phyloP scores from a whole-genome alignment of 78 protist genomes.

The Salpingoeca rosetta region DNA sequence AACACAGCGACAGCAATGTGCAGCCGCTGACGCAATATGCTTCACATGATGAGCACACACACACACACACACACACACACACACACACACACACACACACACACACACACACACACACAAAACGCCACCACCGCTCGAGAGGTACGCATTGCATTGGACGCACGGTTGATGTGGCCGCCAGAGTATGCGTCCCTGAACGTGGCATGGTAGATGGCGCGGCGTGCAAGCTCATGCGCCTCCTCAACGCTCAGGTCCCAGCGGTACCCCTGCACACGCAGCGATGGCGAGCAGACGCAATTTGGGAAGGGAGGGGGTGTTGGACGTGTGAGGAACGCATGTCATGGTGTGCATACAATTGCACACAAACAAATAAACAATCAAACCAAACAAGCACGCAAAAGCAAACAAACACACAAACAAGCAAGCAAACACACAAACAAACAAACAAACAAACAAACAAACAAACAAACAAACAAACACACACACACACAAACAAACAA shows the following conservation, averaged over 20 bases:
- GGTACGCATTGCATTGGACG: not conserved
- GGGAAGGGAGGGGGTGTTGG: too few species aligned
- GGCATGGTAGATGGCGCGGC: slow-evolving; percentile 95
- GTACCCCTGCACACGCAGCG: slow-evolving; percentile 22
- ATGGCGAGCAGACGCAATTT: too few species aligned
- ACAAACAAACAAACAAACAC: too few species aligned
- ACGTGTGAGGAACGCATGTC: too few species aligned
- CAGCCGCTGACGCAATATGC: not conserved
- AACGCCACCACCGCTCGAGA: not conserved
- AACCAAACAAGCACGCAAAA: too few species aligned
- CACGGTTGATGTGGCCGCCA: slow-evolving; percentile 87
- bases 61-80: not conserved
- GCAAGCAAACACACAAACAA: too few species aligned
- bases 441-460: too few species aligned
- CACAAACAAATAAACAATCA: too few species aligned
- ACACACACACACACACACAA: not conserved
- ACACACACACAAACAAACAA: too few species aligned
- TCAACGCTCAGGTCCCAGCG: slow-evolving; percentile 42
- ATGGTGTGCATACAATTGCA: too few species aligned
- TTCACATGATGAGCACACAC: not conserved
- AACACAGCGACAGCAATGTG: too few species aligned
- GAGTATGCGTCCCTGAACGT: slow-evolving; percentile 93
- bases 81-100: not conserved
- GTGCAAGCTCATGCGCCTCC: slow-evolving; percentile 92
- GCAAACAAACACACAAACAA: too few species aligned